Evolutionary conservation across 257 asterid genomes (phyloP).

Genomic region (Linderniella brevidens): DNA sequence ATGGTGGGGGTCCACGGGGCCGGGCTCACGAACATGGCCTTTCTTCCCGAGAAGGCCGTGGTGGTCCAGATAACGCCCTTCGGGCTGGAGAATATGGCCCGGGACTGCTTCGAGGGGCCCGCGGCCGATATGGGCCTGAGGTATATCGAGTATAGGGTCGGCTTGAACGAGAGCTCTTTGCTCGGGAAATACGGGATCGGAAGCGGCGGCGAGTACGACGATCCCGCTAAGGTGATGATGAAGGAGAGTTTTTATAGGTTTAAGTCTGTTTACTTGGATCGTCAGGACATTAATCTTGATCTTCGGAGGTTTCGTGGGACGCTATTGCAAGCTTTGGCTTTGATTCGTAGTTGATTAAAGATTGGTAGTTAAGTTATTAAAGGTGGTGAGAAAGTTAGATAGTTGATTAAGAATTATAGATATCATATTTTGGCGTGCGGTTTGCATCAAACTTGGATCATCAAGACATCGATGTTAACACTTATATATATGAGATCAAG

Average conservation of each 20-base stretch:
- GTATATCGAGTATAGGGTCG: slow-evolving; percentile 30
- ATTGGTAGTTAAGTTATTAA: too few relatives aligned
- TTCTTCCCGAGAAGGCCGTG: slow-evolving; percentile 39
- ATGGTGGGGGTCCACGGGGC: slow-evolving; percentile 70
- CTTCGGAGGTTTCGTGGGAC: slow-evolving; percentile 14
- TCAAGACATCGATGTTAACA: too few relatives aligned
- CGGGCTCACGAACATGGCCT: slow-evolving; percentile 59
- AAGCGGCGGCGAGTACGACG: not conserved
- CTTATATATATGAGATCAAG: not conserved
- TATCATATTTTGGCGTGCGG: too few relatives aligned
- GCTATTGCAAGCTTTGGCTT: slow-evolving; percentile 7
- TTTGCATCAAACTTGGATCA: too few relatives aligned
- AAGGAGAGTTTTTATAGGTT: slow-evolving; percentile 5
- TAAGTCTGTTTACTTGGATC: slow-evolving; percentile 9
- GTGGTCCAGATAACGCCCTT: slow-evolving; percentile 41
- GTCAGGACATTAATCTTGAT: slow-evolving; percentile 14
- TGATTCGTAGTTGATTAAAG: slow-evolving; percentile 6
- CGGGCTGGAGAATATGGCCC: slow-evolving; percentile 23
- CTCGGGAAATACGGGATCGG: not conserved
- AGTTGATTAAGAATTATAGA: too few relatives aligned
- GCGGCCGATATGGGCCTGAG: slow-evolving; percentile 28
- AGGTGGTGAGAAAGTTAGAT: not conserved
- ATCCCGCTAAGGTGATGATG: not conserved
- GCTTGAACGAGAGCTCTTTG: slow-evolving; percentile 38
- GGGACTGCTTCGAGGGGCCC: slow-evolving; percentile 15